Evolutionary conservation across 1,139 yeast species (phyloP).

Genomic region (Meyerozyma sp.): DNA sequence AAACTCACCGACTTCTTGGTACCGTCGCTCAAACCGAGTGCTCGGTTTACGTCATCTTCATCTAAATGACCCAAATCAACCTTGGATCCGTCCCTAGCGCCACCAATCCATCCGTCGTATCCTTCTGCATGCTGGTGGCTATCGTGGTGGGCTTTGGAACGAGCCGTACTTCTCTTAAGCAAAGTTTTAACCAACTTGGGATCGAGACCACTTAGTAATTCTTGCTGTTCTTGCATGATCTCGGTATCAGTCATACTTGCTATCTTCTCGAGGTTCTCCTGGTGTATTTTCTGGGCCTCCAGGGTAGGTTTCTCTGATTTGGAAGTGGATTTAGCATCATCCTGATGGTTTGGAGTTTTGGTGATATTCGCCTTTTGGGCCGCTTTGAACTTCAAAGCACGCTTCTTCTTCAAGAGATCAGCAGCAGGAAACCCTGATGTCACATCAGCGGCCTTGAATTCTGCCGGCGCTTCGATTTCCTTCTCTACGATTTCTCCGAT

Average conservation of each 20-base stretch:
- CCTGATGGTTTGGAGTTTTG: conserved; percentile 2
- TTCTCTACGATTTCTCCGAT: conserved; percentile 75
- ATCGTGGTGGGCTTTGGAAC: conserved; percentile 13
- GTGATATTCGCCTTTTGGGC: conserved; percentile 5
- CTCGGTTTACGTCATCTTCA: conserved; percentile 32
- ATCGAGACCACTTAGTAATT: conserved; percentile 59
- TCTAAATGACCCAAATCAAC: conserved; percentile 31
- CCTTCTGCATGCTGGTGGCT: conserved; percentile 56
- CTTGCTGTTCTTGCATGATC: conserved; percentile 59
- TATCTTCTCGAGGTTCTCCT: conserved; percentile 65
- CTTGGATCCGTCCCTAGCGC: conserved; percentile 35
- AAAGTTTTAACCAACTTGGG: conserved; percentile 63
- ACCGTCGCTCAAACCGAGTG: conserved; percentile 25
- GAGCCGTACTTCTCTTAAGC: conserved; percentile 34
- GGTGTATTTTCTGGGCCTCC: conserved; percentile 71
- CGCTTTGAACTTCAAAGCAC: conserved; percentile 22
- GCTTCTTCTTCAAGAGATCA: conserved; percentile 17
- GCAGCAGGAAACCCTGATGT: conserved; percentile 43
- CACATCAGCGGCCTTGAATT: conserved; percentile 9
- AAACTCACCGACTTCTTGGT: conserved; percentile 12
- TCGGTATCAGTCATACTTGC: conserved; percentile 64
- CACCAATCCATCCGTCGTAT: conserved; percentile 72
- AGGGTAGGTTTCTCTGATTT: conserved; percentile 14
- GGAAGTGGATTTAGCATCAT: conserved; percentile 1
- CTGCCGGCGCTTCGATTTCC: conserved; percentile 37